Evolutionary conservation across 768 basidiomycete species (phyloP).

Genomic region (Tubosaeta brunneosetosa): DNA sequence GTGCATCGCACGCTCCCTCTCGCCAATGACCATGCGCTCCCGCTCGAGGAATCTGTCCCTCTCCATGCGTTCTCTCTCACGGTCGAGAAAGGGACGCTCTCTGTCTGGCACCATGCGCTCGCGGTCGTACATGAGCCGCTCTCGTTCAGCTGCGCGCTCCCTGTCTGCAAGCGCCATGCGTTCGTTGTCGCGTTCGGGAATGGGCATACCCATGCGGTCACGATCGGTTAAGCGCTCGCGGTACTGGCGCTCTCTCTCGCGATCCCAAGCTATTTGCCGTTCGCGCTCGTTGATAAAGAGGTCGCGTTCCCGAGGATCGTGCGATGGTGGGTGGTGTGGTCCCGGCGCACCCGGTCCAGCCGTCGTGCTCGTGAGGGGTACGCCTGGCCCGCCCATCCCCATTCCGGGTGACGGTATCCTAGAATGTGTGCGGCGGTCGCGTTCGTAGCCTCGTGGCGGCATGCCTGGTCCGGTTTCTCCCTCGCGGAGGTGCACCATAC

Average conservation of each 20-base stretch:
- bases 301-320: constrained; percentile 28
- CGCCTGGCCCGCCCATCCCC: constrained; percentile 4
- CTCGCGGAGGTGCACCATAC: constrained; percentile 21
- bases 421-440: constrained; percentile 25
- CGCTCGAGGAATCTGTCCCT: constrained; percentile 24
- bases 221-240: constrained; percentile 25
- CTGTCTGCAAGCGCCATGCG: constrained; percentile 15
- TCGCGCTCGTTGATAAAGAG: constrained; percentile 18
- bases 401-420: constrained; percentile 25
- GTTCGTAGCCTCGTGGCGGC: constrained; percentile 23
- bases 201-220: constrained; percentile 17
- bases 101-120: constrained; percentile 19
- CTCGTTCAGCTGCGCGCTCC: constrained; percentile 23
- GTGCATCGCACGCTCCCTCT: constrained; percentile 22
- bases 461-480: constrained; percentile 23
- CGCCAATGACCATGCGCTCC: constrained; percentile 21
- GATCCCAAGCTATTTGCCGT: constrained; percentile 26
- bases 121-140: constrained; percentile 21
- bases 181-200: constrained; percentile 22
- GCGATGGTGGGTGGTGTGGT: constrained; percentile 15
- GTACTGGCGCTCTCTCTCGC: constrained; percentile 26
- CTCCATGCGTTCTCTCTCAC: constrained; percentile 22
- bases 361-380: constrained; percentile 1
- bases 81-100: constrained; percentile 21
- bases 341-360: constrained; percentile 20